These are phyloP conservation scores for Cyclocybe cylindracea DNA, from an alignment of 768 basidiomycete genomes.

Conservation along the genomic window DNA sequence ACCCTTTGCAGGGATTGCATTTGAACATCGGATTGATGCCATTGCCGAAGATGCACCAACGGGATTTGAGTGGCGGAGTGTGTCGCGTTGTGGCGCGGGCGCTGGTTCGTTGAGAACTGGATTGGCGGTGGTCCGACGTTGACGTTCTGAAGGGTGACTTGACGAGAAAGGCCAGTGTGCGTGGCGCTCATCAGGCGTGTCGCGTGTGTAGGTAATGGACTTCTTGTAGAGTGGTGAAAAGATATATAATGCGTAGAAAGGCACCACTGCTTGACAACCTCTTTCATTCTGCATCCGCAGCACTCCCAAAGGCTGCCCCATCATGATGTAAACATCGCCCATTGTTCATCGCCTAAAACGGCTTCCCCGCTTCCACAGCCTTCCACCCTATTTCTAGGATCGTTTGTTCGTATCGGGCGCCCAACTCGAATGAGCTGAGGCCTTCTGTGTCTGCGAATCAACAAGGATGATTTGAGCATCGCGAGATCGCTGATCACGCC, in stretches of 20 bases:
- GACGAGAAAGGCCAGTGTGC: neutral
- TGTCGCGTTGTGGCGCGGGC: neutral
- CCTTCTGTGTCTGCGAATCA: constrained; percentile 53
- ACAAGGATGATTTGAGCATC: constrained; percentile 62
- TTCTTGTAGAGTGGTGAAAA: constrained; percentile 41
- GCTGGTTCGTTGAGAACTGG: too few relatives aligned
- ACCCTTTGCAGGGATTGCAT: constrained; percentile 11
- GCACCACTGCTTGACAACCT: constrained; percentile 39
- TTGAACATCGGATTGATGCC: constrained; percentile 10
- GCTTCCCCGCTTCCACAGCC: constrained; percentile 42
- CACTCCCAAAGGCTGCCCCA: constrained; percentile 39
- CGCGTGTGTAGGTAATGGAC: constrained; percentile 60
- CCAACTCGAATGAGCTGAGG: constrained; percentile 59
- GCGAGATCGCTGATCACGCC: constrained; percentile 51
- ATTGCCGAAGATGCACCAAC: neutral
- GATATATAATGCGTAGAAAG: constrained; percentile 12
- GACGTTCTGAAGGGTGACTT: neutral
- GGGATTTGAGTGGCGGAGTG: neutral
- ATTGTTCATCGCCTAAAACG: constrained; percentile 51
- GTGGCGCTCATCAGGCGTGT: constrained; percentile 44
- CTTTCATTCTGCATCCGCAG: constrained; percentile 37
- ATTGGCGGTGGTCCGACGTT: neutral
- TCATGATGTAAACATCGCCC: constrained; percentile 47
- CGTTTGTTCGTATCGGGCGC: constrained; percentile 44
- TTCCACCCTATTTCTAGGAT: constrained; percentile 57